Conservation (phyloP, 768 basidiomycete species). For the Boletus vinaceobasis region DNA sequence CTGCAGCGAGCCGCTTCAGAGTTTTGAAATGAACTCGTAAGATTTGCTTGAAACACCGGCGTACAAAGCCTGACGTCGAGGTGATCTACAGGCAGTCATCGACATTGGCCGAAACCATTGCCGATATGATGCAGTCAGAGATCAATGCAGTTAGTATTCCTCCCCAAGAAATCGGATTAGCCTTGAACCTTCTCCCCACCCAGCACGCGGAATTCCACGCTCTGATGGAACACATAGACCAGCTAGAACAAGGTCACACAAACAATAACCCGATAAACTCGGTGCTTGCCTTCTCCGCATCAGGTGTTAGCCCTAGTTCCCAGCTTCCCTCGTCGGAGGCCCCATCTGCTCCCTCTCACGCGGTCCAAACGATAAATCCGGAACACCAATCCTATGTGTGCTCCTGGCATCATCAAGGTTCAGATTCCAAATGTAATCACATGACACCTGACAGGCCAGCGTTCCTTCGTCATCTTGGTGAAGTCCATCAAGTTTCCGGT, state of each 20-base stretch:
- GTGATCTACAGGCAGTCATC: constrained; percentile 1
- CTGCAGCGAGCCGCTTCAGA: no score
- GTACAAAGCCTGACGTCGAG: background rate
- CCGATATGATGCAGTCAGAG: background rate
- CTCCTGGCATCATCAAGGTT: constrained; percentile 8
- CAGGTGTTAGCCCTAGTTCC: background rate
- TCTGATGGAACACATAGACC: background rate
- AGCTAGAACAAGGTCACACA: background rate
- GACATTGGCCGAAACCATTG: no score
- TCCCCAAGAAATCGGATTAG: background rate
- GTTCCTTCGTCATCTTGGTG: constrained; percentile 18
- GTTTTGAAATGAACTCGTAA: constrained; percentile 2
- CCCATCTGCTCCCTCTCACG: no score
- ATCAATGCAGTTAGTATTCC: background rate
- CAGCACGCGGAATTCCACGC: background rate
- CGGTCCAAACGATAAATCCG: background rate
- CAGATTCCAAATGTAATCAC: background rate
- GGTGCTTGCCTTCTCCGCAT: no score
- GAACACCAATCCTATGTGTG: constrained; percentile 6
- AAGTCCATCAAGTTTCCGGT: constrained; percentile 13
- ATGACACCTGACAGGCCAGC: background rate
- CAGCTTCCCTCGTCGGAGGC: background rate
- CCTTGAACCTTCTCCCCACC: background rate
- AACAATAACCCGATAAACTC: background rate
- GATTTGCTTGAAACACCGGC: background rate